phyloP scores from a whole-genome alignment of 305 asterid genomes.

The Ajuga reptans region DNA sequence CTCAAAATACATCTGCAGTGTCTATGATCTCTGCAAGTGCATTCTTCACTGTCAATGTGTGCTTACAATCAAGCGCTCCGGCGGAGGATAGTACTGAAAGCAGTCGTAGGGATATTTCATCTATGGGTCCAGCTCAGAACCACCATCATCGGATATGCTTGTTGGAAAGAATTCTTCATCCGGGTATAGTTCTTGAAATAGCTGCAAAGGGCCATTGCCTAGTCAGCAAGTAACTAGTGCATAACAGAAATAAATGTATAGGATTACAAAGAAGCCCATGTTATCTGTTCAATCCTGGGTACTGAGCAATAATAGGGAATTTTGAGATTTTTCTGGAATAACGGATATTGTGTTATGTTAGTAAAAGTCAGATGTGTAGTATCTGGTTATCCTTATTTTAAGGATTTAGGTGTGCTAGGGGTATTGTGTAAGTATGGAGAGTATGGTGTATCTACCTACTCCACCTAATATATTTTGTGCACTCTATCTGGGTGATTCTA shows the following conservation, averaged over 20 bases:
- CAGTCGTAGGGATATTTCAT: not conserved
- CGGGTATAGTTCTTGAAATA: slow-evolving; percentile 50
- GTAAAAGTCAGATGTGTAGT: no score
- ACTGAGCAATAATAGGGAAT: not conserved
- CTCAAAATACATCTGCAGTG: not conserved
- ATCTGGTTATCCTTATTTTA: no score
- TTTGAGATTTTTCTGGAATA: no score
- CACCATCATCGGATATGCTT: slow-evolving; percentile 25
- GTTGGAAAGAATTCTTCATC: slow-evolving; percentile 45
- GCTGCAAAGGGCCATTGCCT: slow-evolving; percentile 23
- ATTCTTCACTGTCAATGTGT: slow-evolving; percentile 7
- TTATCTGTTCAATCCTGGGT: not conserved
- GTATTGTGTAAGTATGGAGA: no score
- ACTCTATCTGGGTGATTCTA: no score
- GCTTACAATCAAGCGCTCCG: not conserved
- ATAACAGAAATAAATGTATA: not conserved
- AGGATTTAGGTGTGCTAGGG: no score
- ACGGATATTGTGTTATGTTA: no score
- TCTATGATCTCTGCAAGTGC: not conserved
- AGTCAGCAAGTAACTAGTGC: not conserved
- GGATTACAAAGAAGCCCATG: not conserved
- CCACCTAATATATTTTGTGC: no score
- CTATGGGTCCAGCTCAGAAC: slow-evolving; percentile 31
- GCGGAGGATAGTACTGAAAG: not conserved
- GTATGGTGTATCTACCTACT: no score